These are phyloP conservation scores for Rosa rugosa DNA, from an alignment of 306 rosid species.

Conservation along the genomic window DNA sequence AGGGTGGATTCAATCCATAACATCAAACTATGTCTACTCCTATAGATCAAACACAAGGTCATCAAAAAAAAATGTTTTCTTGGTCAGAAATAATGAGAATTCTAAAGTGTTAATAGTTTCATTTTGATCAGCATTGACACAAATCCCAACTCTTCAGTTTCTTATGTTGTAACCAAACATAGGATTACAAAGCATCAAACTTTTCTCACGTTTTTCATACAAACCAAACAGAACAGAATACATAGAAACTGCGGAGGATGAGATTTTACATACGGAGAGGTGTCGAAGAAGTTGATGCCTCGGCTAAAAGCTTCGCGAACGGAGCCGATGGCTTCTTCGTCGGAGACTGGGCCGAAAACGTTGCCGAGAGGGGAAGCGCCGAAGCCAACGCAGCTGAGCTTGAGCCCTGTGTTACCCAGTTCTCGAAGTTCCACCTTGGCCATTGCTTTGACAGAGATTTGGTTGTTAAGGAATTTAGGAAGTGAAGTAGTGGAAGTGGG, in stretches of 20 bases:
- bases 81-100: not conserved
- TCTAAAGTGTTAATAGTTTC: too few relatives aligned
- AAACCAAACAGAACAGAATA: not conserved
- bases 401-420: conserved; percentile 84
- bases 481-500: not conserved
- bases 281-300: conserved; percentile 92
- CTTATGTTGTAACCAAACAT: too few relatives aligned
- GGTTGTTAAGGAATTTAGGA: not conserved
- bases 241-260: not conserved
- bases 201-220: not conserved
- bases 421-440: conserved; percentile 53
- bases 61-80: not conserved
- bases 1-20: not conserved
- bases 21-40: not conserved
- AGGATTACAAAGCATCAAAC: too few relatives aligned
- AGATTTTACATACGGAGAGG: conserved; percentile 66
- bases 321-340: conserved; percentile 61
- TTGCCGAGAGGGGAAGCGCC: conserved; percentile 98
- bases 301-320: conserved; percentile 71
- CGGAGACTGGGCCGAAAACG: conserved; percentile 72
- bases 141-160: too few relatives aligned
- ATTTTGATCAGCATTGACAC: too few relatives aligned
- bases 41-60: not conserved
- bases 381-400: conserved; percentile 73
- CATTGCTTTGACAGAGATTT: conserved; percentile 25